Base-by-base conservation (phyloP, 73 alveolate species). In the Uronychia setigera region DNA sequence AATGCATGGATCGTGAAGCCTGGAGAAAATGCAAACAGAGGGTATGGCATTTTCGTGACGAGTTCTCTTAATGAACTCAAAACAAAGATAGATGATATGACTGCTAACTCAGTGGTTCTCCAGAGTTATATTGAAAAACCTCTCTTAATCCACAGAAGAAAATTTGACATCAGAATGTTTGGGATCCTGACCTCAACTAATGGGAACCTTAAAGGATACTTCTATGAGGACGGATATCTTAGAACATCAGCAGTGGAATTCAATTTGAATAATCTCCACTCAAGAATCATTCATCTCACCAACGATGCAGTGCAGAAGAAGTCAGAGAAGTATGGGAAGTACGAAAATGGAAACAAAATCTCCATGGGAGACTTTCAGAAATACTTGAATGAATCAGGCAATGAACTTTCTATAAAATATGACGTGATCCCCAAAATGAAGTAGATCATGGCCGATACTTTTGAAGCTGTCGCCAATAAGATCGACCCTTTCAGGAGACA, bases 291-390 rank as follows among this genome's bases (percentile, higher is more conserved):
- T 28, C 96, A 91, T 87, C 86, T 91, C 80, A 91, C 96, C 11
- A 91, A 91, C 86, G 89, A 91, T 87, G 80, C 92, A 0, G 89
- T 91, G 26, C 94, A 91, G 86, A 91, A 91, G 86, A 87, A 91
- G 77, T 32, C 87, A 58, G 77, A 91, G 77, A 84, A 91, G 81
- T 91, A 87, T 82, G 87, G 87, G 26, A 91, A 91, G 82, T 88
- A 75, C 81, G 96, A 91, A 87, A 46, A 81, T 0, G 96, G 96
- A 26, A 91, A 91, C 79, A 92, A 91, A 87, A 86, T 91, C 27
- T 91, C 96, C 32, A 85, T 87, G 80, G 84, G 79, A 74, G 93
- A 91, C 35, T 91, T 91, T 77, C 92, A 91, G 77, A 31, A 32
- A 14, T 46, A 80, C 81, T 81, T 91, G 58, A 26, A 31, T 74